Evolutionary conservation across 345 rosid genomes (phyloP).

Genomic region (Cardiospermum halicacabum): DNA sequence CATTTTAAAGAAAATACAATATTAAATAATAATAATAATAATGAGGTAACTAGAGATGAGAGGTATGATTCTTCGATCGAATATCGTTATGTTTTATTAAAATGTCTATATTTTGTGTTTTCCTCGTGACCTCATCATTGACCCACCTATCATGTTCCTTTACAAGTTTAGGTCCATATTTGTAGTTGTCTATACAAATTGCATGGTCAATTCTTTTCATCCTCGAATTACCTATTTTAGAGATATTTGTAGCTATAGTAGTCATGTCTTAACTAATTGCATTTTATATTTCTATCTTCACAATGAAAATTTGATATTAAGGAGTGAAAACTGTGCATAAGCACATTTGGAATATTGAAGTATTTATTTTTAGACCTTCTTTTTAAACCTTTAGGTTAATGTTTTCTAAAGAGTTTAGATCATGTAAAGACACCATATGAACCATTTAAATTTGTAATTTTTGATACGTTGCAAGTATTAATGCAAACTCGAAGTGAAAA

Average conservation of each 20-base stretch:
- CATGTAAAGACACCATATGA: not conserved
- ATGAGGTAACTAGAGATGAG: not conserved
- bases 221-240: not conserved
- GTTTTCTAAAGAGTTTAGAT: not conserved
- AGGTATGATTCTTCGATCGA: not conserved
- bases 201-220: not conserved
- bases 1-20: too few species aligned
- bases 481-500: slow-evolving; percentile 91
- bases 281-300: not conserved
- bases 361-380: not conserved
- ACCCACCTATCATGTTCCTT: too few species aligned
- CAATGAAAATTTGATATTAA: not conserved
- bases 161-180: too few species aligned
- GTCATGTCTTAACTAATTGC: not conserved
- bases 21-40: too few species aligned
- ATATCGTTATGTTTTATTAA: not conserved
- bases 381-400: too few species aligned
- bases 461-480: slow-evolving; percentile 45
- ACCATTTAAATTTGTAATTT: not conserved
- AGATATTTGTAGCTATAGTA: not conserved
- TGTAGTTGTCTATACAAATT: not conserved
- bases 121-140: too few species aligned
- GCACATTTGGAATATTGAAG: not conserved
- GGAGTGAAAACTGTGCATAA: not conserved
- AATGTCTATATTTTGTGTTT: not conserved